Percentiles rank a stretch among this genome's conserved stretches.
These are phyloP conservation scores for Ajuga reptans DNA, from an alignment of 305 asterid species.

Conservation along the genomic window DNA sequence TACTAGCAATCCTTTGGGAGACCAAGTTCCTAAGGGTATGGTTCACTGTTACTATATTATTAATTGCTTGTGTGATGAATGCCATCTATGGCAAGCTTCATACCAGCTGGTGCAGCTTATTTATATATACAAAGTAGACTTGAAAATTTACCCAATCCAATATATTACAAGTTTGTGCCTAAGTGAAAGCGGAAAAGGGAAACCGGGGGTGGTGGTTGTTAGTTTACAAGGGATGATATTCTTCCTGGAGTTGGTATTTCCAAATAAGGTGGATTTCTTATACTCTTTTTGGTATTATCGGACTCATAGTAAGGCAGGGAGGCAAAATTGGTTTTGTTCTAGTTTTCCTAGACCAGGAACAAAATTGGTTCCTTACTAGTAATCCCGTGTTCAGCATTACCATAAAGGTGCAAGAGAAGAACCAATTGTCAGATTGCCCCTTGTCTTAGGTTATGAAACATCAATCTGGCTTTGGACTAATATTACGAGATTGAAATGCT, in stretches of 20 bases:
- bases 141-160: background rate
- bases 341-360: background rate
- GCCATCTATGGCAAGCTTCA: background rate
- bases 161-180: background rate
- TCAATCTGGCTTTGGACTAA: background rate
- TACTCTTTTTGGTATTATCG: background rate
- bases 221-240: background rate
- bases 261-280: background rate
- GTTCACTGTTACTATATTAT: background rate
- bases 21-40: slow-evolving; percentile 28
- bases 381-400: background rate
- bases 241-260: background rate
- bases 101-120: background rate
- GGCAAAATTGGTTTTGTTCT: background rate
- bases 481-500: too few species aligned
- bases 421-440: too few species aligned
- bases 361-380: too few species aligned
- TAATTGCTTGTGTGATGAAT: background rate
- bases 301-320: background rate
- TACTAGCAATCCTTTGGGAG: slow-evolving; percentile 25
- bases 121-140: background rate
- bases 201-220: background rate
- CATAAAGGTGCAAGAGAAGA: too few species aligned
- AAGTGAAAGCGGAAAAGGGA: background rate
- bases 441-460: background rate